Evolutionary conservation across 148 eudicot genomes (phyloP).

Genomic region (Vaccinium darrowii): DNA sequence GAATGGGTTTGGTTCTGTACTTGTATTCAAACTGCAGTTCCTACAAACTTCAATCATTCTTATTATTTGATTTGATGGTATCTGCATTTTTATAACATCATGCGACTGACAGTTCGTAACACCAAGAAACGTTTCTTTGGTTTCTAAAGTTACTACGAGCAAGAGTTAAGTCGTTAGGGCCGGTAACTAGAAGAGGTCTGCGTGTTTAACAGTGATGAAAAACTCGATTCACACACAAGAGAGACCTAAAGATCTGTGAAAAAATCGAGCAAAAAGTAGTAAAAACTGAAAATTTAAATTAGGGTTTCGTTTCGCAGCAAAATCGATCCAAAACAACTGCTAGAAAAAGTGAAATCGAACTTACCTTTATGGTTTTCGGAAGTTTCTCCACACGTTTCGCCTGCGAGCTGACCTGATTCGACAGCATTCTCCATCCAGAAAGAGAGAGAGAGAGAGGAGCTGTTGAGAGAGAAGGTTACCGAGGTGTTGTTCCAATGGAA

Average conservation of each 20-base stretch:
- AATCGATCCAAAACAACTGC: not conserved
- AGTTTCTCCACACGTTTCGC: too few species aligned
- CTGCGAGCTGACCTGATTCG: too few species aligned
- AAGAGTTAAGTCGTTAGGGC: not conserved
- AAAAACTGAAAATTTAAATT: not conserved
- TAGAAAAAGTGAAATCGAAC: not conserved
- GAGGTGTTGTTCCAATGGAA: too few species aligned
- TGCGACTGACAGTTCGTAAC: too few species aligned
- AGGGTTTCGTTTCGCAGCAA: not conserved
- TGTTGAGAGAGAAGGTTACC: too few species aligned
- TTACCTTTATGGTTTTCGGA: not conserved
- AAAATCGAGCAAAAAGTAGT: not conserved
- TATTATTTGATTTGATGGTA: too few species aligned
- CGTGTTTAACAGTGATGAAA: not conserved
- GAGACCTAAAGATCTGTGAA: not conserved
- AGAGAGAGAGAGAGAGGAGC: too few species aligned
- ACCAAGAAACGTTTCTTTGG: not conserved
- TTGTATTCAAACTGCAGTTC: too few species aligned
- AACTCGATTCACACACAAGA: not conserved
- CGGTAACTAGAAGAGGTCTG: not conserved
- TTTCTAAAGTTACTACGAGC: not conserved
- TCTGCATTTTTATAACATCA: too few species aligned
- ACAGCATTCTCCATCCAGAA: too few species aligned
- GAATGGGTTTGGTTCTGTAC: too few species aligned
- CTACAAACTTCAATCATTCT: too few species aligned